These are phyloP conservation scores for Pseudonectria foliicola DNA, from an alignment of 2,329 filamentous ascomycete species.

Conservation along the genomic window DNA sequence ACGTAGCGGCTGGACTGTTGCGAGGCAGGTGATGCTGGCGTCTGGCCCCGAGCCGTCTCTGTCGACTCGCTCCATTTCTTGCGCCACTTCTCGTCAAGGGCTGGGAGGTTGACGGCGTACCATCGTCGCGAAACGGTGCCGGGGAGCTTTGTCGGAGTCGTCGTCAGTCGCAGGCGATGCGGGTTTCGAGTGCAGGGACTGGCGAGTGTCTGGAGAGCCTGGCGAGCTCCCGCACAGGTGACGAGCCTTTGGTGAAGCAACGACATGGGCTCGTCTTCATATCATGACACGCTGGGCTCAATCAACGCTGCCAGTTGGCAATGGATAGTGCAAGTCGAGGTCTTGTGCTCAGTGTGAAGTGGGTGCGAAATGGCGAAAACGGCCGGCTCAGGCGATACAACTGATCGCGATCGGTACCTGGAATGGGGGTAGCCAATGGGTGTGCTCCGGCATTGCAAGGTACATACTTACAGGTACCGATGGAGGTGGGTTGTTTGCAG, in stretches of 20 bases:
- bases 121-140: constrained; percentile 19
- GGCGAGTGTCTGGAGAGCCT: constrained; percentile 6
- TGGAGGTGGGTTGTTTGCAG: too few relatives aligned
- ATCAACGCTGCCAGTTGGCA: constrained; percentile 5
- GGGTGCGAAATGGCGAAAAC: too few relatives aligned
- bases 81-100: constrained; percentile 46
- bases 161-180: constrained; percentile 10
- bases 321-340: too few relatives aligned
- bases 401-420: constrained; percentile 12
- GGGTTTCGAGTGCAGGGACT: constrained; percentile 7
- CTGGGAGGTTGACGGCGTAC: constrained; percentile 40
- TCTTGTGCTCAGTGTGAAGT: too few relatives aligned
- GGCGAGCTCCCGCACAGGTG: constrained; percentile 16
- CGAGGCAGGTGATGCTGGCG: constrained; percentile 7
- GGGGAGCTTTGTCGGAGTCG: constrained; percentile 4
- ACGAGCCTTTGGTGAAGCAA: constrained; percentile 22
- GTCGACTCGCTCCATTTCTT: constrained; percentile 31
- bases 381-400: too few relatives aligned
- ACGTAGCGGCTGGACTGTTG: constrained; percentile 52
- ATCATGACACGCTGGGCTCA: constrained; percentile 7
- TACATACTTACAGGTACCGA: constrained; percentile 11
- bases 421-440: constrained; percentile 6
- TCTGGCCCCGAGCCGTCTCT: constrained; percentile 1
- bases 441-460: constrained; percentile 10
- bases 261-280: constrained; percentile 24